Evolutionary conservation across 345 rosid genomes (phyloP).

Genomic region (Bruguiera gymnorhiza): DNA sequence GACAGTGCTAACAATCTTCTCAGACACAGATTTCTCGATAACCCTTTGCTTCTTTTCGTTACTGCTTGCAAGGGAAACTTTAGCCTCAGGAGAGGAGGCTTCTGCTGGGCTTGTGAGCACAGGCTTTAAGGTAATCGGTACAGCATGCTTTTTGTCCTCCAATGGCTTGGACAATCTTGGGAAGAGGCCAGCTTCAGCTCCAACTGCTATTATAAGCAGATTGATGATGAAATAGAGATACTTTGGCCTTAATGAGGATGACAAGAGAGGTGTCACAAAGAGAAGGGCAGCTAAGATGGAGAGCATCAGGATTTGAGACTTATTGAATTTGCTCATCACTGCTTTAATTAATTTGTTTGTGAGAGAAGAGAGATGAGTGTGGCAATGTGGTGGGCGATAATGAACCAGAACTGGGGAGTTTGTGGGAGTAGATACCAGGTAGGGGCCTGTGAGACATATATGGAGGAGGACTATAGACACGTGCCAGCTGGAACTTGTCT

Average conservation of each 20-base stretch:
- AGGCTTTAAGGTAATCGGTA: slow-evolving; percentile 20
- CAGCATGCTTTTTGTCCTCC: slow-evolving; percentile 19
- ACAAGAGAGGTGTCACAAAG: slow-evolving; percentile 41
- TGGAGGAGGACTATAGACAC: neutral
- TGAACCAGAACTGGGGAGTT: slow-evolving; percentile 1
- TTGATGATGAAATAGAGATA: slow-evolving; percentile 57
- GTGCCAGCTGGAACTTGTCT: too few relatives aligned
- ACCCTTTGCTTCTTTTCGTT: slow-evolving; percentile 18
- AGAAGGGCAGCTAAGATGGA: slow-evolving; percentile 46
- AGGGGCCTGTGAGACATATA: slow-evolving; percentile 10
- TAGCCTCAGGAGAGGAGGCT: slow-evolving; percentile 1
- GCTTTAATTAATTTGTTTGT: neutral
- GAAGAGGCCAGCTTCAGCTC: slow-evolving; percentile 66
- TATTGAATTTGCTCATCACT: slow-evolving; percentile 43
- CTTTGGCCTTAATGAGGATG: slow-evolving; percentile 47
- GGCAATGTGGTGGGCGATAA: neutral
- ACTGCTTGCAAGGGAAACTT: slow-evolving; percentile 6
- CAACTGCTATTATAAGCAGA: slow-evolving; percentile 55
- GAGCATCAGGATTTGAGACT: slow-evolving; percentile 41
- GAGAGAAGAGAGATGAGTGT: neutral
- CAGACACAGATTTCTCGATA: slow-evolving; percentile 35
- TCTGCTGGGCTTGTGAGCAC: neutral
- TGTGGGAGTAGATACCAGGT: slow-evolving; percentile 21
- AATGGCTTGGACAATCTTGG: slow-evolving; percentile 40
- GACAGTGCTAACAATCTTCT: slow-evolving; percentile 21